Percentiles rank a stretch among this genome's conserved stretches.
Conservation (phyloP, 768 basidiomycete genomes). For the Saitozyma podzolica region DNA sequence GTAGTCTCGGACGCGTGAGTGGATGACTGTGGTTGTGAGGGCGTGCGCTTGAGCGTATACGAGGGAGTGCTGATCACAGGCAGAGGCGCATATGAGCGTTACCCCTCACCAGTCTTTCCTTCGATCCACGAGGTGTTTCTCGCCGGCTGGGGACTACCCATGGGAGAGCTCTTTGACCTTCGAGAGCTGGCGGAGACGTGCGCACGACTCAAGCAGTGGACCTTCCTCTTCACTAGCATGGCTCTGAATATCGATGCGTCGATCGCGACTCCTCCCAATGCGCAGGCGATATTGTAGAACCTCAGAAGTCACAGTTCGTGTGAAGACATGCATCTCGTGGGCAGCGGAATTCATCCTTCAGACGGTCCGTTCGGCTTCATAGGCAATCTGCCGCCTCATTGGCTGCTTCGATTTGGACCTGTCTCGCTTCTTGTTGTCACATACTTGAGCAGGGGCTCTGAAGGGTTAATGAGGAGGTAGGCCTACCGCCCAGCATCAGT, state of each 20-base stretch:
- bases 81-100: slow-evolving; percentile 26
- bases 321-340: too few species aligned
- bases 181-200: slow-evolving; percentile 21
- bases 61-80: neutral
- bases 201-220: slow-evolving; percentile 19
- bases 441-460: too few species aligned
- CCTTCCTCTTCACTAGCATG: slow-evolving; percentile 37
- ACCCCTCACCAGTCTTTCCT: slow-evolving; percentile 12
- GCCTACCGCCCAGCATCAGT: too few species aligned
- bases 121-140: slow-evolving; percentile 31
- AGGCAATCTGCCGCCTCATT: too few species aligned
- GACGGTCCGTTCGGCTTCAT: too few species aligned
- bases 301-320: too few species aligned
- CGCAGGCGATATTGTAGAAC: slow-evolving; percentile 27
- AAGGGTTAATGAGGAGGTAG: too few species aligned
- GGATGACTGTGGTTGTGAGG: too few species aligned
- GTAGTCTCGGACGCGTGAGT: slow-evolving; percentile 28
- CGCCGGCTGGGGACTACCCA: slow-evolving; percentile 34
- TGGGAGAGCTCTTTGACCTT: slow-evolving; percentile 35
- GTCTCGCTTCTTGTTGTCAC: too few species aligned
- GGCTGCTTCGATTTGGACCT: too few species aligned
- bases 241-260: slow-evolving; percentile 25
- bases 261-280: slow-evolving; percentile 37
- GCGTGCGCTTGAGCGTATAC: neutral
- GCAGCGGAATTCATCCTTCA: too few species aligned